Evolutionary conservation across 2,329 filamentous ascomycete species (phyloP).

Genomic region (Sporothrix phasma): DNA sequence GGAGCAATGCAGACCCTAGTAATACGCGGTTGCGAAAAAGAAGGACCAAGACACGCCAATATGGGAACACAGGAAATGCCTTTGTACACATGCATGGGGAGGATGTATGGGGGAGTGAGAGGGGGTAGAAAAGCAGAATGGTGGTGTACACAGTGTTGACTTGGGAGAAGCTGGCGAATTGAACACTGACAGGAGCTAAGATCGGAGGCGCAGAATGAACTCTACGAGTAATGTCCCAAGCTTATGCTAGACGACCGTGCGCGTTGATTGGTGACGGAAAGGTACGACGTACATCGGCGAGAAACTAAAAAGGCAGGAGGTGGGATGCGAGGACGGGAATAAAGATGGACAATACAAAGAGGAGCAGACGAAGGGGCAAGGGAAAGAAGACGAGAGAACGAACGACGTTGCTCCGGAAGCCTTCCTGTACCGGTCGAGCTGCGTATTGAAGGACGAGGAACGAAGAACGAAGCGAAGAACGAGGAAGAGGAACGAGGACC

Average conservation of each 20-base stretch:
- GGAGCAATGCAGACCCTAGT: not conserved
- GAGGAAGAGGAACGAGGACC: not conserved
- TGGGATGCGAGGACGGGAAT: not conserved
- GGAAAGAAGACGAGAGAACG: too few species aligned
- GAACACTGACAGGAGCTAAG: slow-evolving; percentile 1
- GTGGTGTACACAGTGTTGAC: slow-evolving; percentile 4
- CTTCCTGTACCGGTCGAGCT: not conserved
- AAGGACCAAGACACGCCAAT: not conserved
- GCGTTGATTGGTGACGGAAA: slow-evolving; percentile 5
- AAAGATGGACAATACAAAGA: not conserved
- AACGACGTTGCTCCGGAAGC: not conserved
- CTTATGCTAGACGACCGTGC: slow-evolving; percentile 9
- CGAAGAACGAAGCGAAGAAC: not conserved
- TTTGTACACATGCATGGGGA: not conserved
- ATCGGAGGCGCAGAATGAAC: slow-evolving; percentile 5
- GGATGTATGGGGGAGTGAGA: not conserved
- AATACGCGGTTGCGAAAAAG: not conserved
- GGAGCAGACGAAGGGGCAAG: not conserved
- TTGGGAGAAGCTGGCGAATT: not conserved
- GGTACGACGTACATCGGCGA: not conserved
- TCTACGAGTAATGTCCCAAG: slow-evolving; percentile 12
- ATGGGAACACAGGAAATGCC: not conserved
- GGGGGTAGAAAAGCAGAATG: not conserved
- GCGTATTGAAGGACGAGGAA: not conserved
- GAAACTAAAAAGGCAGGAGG: not conserved